A percentile compares a stretch with the other conserved stretches of the same genome.
Conservation (phyloP, 805 yeast genomes). For the Candida corydali region DNA sequence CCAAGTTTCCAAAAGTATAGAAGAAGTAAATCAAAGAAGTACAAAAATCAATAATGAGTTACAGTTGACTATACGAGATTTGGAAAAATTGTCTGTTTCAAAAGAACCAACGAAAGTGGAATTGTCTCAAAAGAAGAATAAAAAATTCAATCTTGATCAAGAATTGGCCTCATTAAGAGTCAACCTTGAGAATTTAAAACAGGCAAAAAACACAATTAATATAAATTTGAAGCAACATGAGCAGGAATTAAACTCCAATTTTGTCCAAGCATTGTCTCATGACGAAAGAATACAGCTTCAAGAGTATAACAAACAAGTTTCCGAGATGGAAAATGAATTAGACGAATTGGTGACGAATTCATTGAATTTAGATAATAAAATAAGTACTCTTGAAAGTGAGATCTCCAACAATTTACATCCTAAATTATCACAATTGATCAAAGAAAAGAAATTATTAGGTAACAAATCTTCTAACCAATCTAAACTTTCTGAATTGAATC, state of each 20-base stretch:
- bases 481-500: slow-evolving; percentile 15
- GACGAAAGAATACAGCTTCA: slow-evolving; percentile 46
- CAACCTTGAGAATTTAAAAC: slow-evolving; percentile 30
- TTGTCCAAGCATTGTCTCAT: slow-evolving; percentile 47
- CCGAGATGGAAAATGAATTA: slow-evolving; percentile 36
- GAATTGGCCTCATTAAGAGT: slow-evolving; percentile 32
- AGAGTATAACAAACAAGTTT: slow-evolving; percentile 29
- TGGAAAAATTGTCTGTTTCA: slow-evolving; percentile 41
- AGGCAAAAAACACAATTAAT: slow-evolving; percentile 28
- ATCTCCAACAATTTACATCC: slow-evolving; percentile 56
- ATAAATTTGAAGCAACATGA: slow-evolving; percentile 41
- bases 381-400: slow-evolving; percentile 50
- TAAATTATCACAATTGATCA: slow-evolving; percentile 24
- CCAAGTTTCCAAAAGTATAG: slow-evolving; percentile 34
- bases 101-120: slow-evolving; percentile 43
- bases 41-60: slow-evolving; percentile 46
- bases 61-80: slow-evolving; percentile 26
- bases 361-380: slow-evolving; percentile 42
- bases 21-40: slow-evolving; percentile 47
- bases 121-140: slow-evolving; percentile 37
- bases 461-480: slow-evolving; percentile 12
- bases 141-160: slow-evolving; percentile 41
- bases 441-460: slow-evolving; percentile 10
- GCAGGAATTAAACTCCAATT: slow-evolving; percentile 50
- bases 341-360: slow-evolving; percentile 38